Evolutionary conservation across 805 yeast genomes (phyloP).

Genomic region (Lachancea kluyveri): DNA sequence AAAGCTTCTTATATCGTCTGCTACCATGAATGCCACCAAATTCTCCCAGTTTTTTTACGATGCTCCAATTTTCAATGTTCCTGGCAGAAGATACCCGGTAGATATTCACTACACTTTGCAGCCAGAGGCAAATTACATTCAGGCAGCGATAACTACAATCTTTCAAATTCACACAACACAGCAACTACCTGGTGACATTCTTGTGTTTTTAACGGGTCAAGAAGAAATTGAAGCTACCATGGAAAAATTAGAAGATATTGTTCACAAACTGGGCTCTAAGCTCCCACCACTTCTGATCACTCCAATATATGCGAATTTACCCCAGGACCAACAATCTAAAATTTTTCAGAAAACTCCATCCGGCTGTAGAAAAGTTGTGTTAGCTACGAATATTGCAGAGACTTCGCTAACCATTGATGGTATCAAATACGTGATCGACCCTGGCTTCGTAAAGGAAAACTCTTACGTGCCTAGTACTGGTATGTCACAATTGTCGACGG

Average conservation of each 20-base stretch:
- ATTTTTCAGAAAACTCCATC: slow-evolving; percentile 87
- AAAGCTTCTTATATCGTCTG: slow-evolving; percentile 79
- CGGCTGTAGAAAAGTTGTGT: slow-evolving; percentile 72
- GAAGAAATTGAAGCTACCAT: slow-evolving; percentile 88
- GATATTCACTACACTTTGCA: slow-evolving; percentile 74
- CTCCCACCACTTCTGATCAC: slow-evolving; percentile 62
- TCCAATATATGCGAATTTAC: slow-evolving; percentile 88
- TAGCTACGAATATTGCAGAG: slow-evolving; percentile 96
- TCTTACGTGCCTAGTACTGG: slow-evolving; percentile 83
- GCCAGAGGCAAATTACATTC: slow-evolving; percentile 87
- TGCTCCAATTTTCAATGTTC: slow-evolving; percentile 84
- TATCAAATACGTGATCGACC: slow-evolving; percentile 88
- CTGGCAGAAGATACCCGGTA: slow-evolving; percentile 92
- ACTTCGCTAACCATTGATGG: slow-evolving; percentile 96
- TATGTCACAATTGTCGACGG: slow-evolving; percentile 79
- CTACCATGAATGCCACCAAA: slow-evolving; percentile 86
- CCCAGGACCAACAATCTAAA: slow-evolving; percentile 71
- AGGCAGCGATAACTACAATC: slow-evolving; percentile 82
- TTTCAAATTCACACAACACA: slow-evolving; percentile 72
- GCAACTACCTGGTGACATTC: slow-evolving; percentile 68
- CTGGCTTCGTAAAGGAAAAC: slow-evolving; percentile 91
- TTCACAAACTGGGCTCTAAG: slow-evolving; percentile 51
- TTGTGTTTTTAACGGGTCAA: slow-evolving; percentile 92
- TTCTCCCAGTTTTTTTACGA: slow-evolving; percentile 75
- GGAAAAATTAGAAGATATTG: slow-evolving; percentile 62